Evolutionary conservation across 805 yeast species (phyloP), one percentile per base, ranked within the genome.

Genomic region (Yamadazyma nakazawae): DNA sequence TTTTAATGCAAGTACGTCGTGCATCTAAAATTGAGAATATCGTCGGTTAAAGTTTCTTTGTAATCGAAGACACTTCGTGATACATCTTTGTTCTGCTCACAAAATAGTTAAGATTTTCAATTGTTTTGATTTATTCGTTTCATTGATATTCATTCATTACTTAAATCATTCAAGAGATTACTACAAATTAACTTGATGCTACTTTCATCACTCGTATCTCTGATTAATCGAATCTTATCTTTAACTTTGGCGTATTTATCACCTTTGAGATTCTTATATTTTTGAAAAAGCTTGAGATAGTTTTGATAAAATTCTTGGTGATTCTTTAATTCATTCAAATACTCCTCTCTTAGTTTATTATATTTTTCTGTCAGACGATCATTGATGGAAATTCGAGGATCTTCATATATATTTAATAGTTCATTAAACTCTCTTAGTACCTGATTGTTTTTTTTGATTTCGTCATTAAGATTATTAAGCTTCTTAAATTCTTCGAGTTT

Each of bases 261-360:
- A 21, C 34, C 19, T 21, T 47, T 47, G 39, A 63, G 49, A 14
- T 51, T 50, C 13, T 60, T 51, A 45, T 68, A 67, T 46, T 66
- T 65, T 31, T 58, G 43, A 25, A 62, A 58, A 14, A 69, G 51
- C 47, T 55, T 56, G 32, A 62, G 53, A 50, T 68, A 70, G 9
- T 64, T 62, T 39, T 63, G 54, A 47, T 65, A 66, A 41, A 69
- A 59, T 4, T 45, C 46, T 47, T 60, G 62, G 16, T 61, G 58
- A 18, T 54, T 60, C 21, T 51, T 53, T 24, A 67, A 50, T 46
- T 70, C 73, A 3, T 53, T 53, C 3, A 67, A 47, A 45, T 62
- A 66, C 30, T 63, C 65, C 14, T 53, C 40, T 46, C 57, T 55
- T 36, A 70, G 50, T 21, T 54, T 43, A 2, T 55, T 35, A 44